Base-by-base conservation (phyloP, 805 yeast genomes). In the Saturnispora galanensis region DNA sequence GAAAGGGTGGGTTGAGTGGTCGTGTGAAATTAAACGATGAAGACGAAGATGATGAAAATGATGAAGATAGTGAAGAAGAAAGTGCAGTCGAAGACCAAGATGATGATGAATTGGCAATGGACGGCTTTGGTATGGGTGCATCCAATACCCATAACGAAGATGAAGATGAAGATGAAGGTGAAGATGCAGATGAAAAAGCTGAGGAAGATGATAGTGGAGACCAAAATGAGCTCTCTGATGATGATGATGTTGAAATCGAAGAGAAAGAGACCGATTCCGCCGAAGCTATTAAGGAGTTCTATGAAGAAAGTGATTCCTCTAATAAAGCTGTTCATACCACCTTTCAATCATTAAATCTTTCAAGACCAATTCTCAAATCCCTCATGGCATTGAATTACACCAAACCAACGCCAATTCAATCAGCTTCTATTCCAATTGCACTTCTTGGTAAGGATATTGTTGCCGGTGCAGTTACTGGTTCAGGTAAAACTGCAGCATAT, bases 401-500 rank as follows among this genome's bases (percentile, higher is more conserved):
- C n/a, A 76, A 74, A 41, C 98, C 98, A 7, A 84, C 97, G 0
- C 95, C 96, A 11, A 86, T 93, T 67, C 98, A 93, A 68, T 72
- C 89, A 49, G 84, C 96, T 1, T 78, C 95, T 8, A 89, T 93
- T 50, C 98, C 99, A 11, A 79, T 90, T 46, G 96, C 96, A 1
- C 70, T 93, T 35, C 62, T 85, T 50, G 99, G 99, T 56, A 90
- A 86, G 59, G 99, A 93, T 65, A 79, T 93, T 42, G 96, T 93
- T 56, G 99, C 97, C 13, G 97, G 97, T 70, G 99, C 99, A 31
- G 96, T 86, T 18, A 93, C 99, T 4, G 99, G 99, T 69, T 90
- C 97, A 16, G 99, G 99, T 75, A 93, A 93, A 63, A 93, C 99
- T 18, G 98, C 97, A 2, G 99, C 99, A 1, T 93, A 87, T 61